phyloP scores from a whole-genome alignment of 768 basidiomycete genomes.

The Mycena epipterygia region DNA sequence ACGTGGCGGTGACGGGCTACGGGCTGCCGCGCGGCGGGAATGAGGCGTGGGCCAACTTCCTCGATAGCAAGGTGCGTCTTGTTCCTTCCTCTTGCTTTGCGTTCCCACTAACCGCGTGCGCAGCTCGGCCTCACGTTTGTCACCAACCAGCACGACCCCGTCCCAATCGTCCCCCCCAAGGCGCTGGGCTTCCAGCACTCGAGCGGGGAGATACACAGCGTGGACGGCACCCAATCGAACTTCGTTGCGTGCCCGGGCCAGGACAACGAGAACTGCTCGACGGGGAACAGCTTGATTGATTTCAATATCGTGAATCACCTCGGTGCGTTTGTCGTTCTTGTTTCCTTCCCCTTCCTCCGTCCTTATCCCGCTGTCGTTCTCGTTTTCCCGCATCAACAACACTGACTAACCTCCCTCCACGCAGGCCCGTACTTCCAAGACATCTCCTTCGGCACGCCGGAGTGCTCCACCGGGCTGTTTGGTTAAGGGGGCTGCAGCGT shows the following conservation, averaged over 20 bases:
- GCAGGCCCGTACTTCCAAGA: constrained; percentile 48
- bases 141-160: constrained; percentile 58
- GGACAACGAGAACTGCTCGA: constrained; percentile 47
- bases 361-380: constrained; percentile 6
- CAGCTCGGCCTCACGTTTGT: constrained; percentile 47
- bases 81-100: background rate
- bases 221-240: constrained; percentile 37
- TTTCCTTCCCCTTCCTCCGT: constrained; percentile 4
- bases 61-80: constrained; percentile 50
- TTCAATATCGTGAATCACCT: constrained; percentile 35
- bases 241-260: constrained; percentile 54
- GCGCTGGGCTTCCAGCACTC: constrained; percentile 53
- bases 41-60: constrained; percentile 57
- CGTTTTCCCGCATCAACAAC: constrained; percentile 7
- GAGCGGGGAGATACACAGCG: constrained; percentile 56
- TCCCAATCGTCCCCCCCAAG: constrained; percentile 55
- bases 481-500: constrained; percentile 8
- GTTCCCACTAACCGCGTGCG: background rate
- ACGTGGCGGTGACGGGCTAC: constrained; percentile 52
- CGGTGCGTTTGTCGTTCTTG: constrained; percentile 35
- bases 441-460: constrained; percentile 43
- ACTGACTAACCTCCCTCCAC: constrained; percentile 21
- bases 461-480: constrained; percentile 21
- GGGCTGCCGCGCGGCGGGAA: constrained; percentile 63
- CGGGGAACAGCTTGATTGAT: background rate